Conservation (phyloP, 106 monocot genomes). For the Dioscorea alata region DNA sequence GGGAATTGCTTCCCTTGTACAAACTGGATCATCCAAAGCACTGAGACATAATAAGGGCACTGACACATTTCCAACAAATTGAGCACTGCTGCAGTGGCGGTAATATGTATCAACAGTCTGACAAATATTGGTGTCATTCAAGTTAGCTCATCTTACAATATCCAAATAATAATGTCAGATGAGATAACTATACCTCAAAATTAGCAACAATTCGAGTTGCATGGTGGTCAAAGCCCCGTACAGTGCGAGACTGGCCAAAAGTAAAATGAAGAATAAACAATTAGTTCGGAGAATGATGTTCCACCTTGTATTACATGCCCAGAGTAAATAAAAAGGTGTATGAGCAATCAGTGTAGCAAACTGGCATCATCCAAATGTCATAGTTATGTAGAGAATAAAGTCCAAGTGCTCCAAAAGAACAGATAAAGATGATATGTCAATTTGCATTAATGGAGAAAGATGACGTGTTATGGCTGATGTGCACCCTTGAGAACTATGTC, state of each 20-base stretch:
- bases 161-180: neutral
- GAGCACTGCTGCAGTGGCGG: conserved; percentile 69
- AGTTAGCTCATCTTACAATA: too few relatives aligned
- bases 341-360: too few relatives aligned
- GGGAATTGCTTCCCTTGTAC: conserved; percentile 95
- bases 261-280: neutral
- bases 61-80: conserved; percentile 57
- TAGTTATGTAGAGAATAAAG: too few relatives aligned
- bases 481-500: too few relatives aligned
- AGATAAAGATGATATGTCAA: too few relatives aligned
- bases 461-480: too few relatives aligned
- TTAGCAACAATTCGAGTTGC: conserved; percentile 76
- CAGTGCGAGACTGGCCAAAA: conserved; percentile 47
- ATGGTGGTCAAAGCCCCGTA: conserved; percentile 88
- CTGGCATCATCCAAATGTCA: too few relatives aligned
- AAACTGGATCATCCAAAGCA: conserved; percentile 94
- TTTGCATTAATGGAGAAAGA: too few relatives aligned
- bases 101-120: conserved; percentile 98
- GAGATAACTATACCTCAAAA: conserved; percentile 55
- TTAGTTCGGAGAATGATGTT: too few relatives aligned
- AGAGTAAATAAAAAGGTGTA: too few relatives aligned
- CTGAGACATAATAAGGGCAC: conserved; percentile 81
- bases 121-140: neutral
- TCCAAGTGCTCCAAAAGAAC: too few relatives aligned
- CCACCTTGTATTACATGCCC: too few relatives aligned